Evolutionary conservation across 108 stramenopile genomes (phyloP).

Genomic region (Discostella stelligeroides): DNA sequence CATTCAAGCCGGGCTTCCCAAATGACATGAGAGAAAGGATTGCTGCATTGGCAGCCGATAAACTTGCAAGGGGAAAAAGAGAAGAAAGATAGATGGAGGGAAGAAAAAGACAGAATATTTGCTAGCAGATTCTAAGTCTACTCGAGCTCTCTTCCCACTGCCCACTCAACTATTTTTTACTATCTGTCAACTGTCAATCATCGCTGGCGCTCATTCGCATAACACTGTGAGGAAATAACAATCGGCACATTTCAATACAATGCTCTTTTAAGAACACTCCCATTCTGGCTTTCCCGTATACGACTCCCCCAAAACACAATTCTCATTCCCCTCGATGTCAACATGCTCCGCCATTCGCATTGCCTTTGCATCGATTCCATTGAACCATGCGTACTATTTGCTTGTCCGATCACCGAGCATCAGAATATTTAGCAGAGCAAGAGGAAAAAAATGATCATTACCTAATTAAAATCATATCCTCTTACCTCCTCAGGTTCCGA

Average conservation of each 20-base stretch:
- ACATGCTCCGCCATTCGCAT: constrained; percentile 46
- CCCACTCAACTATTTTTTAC: too few species aligned
- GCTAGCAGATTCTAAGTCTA: too few species aligned
- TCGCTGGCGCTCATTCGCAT: neutral
- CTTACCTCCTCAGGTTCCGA: constrained; percentile 50
- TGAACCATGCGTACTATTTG: constrained; percentile 72
- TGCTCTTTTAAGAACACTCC: constrained; percentile 50
- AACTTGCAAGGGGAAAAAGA: constrained; percentile 18
- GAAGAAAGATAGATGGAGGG: constrained; percentile 3
- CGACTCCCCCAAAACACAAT: constrained; percentile 58
- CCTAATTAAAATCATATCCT: neutral
- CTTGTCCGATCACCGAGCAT: too few species aligned
- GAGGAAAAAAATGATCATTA: too few species aligned
- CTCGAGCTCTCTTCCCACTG: too few species aligned
- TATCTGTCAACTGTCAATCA: too few species aligned
- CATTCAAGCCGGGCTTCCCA: constrained; percentile 52
- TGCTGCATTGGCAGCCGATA: constrained; percentile 46
- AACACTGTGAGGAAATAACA: neutral
- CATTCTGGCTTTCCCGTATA: constrained; percentile 62
- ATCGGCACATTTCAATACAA: neutral
- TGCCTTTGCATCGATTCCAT: constrained; percentile 54
- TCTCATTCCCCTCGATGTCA: constrained; percentile 21
- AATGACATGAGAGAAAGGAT: constrained; percentile 65
- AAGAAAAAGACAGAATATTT: neutral
- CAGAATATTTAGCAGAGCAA: too few species aligned